Evolutionary conservation across 129 eudicot genomes (phyloP).

Genomic region (Apium graveolens): DNA sequence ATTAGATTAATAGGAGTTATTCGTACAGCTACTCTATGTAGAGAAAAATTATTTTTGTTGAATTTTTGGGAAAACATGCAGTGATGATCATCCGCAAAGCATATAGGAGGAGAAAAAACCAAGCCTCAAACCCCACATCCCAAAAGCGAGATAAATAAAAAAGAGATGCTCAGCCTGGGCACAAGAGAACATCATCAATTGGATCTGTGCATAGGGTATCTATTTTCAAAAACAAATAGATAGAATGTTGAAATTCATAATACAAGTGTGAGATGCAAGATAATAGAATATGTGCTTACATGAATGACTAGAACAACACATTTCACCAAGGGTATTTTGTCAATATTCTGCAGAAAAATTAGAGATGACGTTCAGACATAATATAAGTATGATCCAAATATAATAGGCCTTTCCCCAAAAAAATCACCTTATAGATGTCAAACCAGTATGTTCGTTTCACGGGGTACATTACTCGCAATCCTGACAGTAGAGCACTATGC

Average conservation of each 20-base stretch:
- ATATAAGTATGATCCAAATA: not conserved
- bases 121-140: too few relatives aligned
- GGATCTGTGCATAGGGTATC: too few relatives aligned
- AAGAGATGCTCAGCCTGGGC: too few relatives aligned
- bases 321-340: slow-evolving; percentile 57
- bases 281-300: slow-evolving; percentile 36
- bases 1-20: not conserved
- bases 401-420: not conserved
- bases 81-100: too few relatives aligned
- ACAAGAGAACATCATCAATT: too few relatives aligned
- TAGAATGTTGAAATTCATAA: not conserved
- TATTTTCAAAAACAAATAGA: not conserved
- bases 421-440: slow-evolving; percentile 72
- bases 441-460: slow-evolving; percentile 36
- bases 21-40: not conserved
- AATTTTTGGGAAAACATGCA: too few relatives aligned
- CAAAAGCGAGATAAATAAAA: too few relatives aligned
- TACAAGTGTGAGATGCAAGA: not conserved
- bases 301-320: slow-evolving; percentile 67
- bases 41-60: too few relatives aligned
- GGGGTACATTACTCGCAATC: slow-evolving; percentile 1
- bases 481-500: slow-evolving; percentile 1
- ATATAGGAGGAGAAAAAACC: too few relatives aligned
- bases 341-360: slow-evolving; percentile 45
- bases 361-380: slow-evolving; percentile 7